A percentile compares a stretch with the other conserved stretches of the same genome.
phyloP scores from a whole-genome alignment of 2,329 filamentous ascomycete genomes.

The Conoideocrella luteorostrata region DNA sequence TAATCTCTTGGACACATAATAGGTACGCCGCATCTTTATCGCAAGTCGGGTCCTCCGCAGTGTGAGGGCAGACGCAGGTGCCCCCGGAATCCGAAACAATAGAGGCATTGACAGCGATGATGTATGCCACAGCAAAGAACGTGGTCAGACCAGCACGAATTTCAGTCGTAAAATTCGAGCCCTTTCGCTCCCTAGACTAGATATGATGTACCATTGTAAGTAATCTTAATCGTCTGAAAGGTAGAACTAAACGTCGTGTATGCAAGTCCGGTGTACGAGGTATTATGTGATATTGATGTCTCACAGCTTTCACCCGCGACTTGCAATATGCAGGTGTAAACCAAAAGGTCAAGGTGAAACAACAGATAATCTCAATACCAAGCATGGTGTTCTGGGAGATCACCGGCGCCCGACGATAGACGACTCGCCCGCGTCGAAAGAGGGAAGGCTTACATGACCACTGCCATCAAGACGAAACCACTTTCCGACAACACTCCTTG shows the following conservation, averaged over 20 bases:
- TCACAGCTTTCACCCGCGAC: neutral
- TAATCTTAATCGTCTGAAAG: neutral
- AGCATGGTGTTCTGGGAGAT: no score
- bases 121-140: slow-evolving; percentile 60
- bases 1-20: slow-evolving; percentile 57
- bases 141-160: slow-evolving; percentile 76
- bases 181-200: slow-evolving; percentile 65
- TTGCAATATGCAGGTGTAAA: neutral
- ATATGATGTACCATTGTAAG: neutral
- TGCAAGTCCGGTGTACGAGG: neutral
- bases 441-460: slow-evolving; percentile 61
- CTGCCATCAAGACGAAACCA: slow-evolving; percentile 78
- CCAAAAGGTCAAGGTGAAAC: neutral
- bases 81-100: slow-evolving; percentile 61
- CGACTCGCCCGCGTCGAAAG: no score
- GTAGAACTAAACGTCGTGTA: slow-evolving; percentile 33
- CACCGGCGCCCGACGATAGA: no score
- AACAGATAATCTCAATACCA: neutral
- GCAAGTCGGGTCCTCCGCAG: slow-evolving; percentile 46
- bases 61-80: slow-evolving; percentile 64
- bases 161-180: slow-evolving; percentile 75
- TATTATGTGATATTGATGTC: neutral
- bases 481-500: slow-evolving; percentile 57
- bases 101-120: slow-evolving; percentile 46
- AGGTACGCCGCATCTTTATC: slow-evolving; percentile 49